Conservation (phyloP, 2,329 filamentous ascomycete species). For the Pseudogymnoascus pannorum region DNA sequence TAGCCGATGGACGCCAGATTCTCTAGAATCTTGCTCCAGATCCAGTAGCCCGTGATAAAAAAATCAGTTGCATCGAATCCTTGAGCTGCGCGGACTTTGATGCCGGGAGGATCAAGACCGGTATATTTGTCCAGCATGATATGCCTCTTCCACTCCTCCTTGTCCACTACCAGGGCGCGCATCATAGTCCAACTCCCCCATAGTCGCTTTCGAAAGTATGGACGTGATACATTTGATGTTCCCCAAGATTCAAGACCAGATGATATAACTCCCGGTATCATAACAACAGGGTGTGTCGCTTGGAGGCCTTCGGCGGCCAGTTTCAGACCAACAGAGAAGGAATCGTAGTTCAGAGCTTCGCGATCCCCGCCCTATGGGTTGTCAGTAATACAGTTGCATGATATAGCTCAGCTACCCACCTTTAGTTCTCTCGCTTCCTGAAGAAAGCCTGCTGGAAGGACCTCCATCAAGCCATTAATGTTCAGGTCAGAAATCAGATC, state of each 20-base stretch:
- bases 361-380: constrained; percentile 69
- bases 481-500: constrained; percentile 65
- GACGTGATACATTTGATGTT: constrained; percentile 73
- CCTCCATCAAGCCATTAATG: constrained; percentile 80
- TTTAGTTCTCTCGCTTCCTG: constrained; percentile 80
- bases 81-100: constrained; percentile 88
- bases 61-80: constrained; percentile 98
- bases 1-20: constrained; percentile 95
- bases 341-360: constrained; percentile 84
- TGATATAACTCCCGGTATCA: constrained; percentile 96
- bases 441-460: constrained; percentile 76
- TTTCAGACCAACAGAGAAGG: constrained; percentile 83
- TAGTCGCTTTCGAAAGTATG: constrained; percentile 87
- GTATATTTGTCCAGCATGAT: constrained; percentile 94
- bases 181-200: constrained; percentile 99
- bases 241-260: constrained; percentile 97
- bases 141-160: constrained; percentile 89
- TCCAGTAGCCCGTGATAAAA: constrained; percentile 89
- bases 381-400: constrained; percentile 13
- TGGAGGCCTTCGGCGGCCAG: constrained; percentile 71
- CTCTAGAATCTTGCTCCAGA: constrained; percentile 92
- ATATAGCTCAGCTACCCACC: constrained; percentile 37
- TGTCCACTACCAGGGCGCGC: constrained; percentile 85
- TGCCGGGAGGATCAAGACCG: constrained; percentile 79
- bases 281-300: constrained; percentile 83